Base-by-base conservation (phyloP, 495 filamentous ascomycete genomes). In the Cercophora sp. region DNA sequence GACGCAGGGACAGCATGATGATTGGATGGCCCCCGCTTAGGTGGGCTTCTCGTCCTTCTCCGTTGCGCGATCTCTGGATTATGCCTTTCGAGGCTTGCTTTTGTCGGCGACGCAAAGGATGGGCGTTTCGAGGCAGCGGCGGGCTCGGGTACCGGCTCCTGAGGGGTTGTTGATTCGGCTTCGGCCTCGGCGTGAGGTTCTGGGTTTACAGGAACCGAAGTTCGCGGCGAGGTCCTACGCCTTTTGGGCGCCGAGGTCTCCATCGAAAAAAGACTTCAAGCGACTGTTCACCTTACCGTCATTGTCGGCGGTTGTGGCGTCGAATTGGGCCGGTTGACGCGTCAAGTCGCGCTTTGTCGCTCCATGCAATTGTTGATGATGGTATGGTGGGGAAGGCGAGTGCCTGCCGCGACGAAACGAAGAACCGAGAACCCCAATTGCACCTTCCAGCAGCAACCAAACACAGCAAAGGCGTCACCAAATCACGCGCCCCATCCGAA, bases 101-200 rank as follows among this genome's bases (percentile, higher is more conserved):
- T 79, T 0, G 83, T 87, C 3, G 85, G 85, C 3, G 84, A 85
- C 36, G 80, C 79, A 60, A 82, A 87, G 0, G 84, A 86, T 0
- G 78, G 76, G 4, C 77, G 77, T 15, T 55, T 58, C 1, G 52
- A 4, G 4, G 43, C 47, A n/a, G 52, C 36, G 10, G 20, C 29
- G 24, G 31, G 13, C 19, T 19, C 18, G 15, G 46, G 22, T 1
- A 40, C 43, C 20, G 59, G 27, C 13, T 58, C 57, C 25, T 11
- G 43, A 9, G 58, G 42, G 48, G 66, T 53, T 39, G 56, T 57
- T 54, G 59, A 37, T 48, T 34, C n/a, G n/a, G 3, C 19, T n/a
- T n/a, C n/a, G n/a, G n/a, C n/a, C n/a, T n/a, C 9, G 48, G 35
- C 36, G 2, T 31, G 35, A 36, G 24, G 8, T 16, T 48, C 39